phyloP scores from a whole-genome alignment of 305 asterid genomes.

The Coffea humblotiana region DNA sequence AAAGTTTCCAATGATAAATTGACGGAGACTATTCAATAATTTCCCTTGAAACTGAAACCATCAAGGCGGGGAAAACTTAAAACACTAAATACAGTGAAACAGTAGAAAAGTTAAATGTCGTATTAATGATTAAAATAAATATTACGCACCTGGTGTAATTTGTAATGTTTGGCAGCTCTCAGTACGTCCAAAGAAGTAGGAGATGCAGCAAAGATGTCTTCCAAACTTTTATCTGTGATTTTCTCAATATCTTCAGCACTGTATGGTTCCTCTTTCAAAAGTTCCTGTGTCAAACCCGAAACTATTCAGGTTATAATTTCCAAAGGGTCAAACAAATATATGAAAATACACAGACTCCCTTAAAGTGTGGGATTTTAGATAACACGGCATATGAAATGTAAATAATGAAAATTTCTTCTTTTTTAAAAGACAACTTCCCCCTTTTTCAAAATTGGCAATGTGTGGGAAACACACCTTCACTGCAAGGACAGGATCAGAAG shows the following conservation, averaged over 20 bases:
- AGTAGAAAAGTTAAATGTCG: neutral
- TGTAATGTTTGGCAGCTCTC: conserved; percentile 71
- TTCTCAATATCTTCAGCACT: conserved; percentile 67
- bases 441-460: neutral
- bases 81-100: neutral
- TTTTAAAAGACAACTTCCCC: neutral
- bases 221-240: conserved; percentile 53
- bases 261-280: conserved; percentile 72
- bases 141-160: conserved; percentile 67
- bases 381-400: neutral
- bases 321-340: neutral
- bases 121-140: neutral
- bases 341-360: neutral
- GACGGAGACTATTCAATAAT: no score
- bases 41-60: neutral
- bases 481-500: conserved; percentile 83
- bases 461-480: conserved; percentile 54
- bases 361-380: neutral
- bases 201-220: conserved; percentile 60
- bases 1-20: neutral
- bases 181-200: conserved; percentile 85
- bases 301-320: conserved; percentile 8
- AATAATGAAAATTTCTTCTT: neutral
- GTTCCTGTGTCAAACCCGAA: conserved; percentile 46
- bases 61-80: neutral